Evolutionary conservation across 2,329 filamentous ascomycete species (phyloP).

Genomic region (Ceratocystis papillata): DNA sequence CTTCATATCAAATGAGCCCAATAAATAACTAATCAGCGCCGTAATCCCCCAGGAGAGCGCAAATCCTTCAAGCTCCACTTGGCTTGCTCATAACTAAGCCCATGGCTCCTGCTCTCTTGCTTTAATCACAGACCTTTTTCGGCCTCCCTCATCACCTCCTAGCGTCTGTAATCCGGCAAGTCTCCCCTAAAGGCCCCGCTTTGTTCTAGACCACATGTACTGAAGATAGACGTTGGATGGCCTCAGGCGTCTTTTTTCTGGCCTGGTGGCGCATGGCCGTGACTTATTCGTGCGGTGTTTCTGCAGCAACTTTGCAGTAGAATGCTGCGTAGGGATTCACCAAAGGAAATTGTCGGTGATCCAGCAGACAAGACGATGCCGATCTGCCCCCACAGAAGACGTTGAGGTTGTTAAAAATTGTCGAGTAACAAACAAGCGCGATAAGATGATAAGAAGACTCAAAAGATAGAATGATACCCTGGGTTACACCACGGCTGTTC

Average conservation of each 20-base stretch:
- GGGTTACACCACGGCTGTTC: too few relatives aligned
- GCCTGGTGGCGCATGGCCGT: not conserved
- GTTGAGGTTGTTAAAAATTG: not conserved
- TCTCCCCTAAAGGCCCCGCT: conserved; percentile 1
- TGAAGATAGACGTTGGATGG: not conserved
- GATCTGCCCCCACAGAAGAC: not conserved
- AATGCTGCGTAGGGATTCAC: not conserved
- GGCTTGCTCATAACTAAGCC: not conserved
- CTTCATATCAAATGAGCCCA: not conserved
- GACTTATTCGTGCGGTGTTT: too few relatives aligned
- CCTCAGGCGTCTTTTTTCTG: conserved; percentile 5
- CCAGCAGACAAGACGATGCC: not conserved
- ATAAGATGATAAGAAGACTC: not conserved
- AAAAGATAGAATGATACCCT: too few relatives aligned
- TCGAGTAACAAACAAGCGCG: not conserved
- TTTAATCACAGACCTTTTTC: not conserved
- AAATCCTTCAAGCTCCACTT: conserved; percentile 9
- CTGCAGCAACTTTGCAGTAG: not conserved
- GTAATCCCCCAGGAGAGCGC: conserved; percentile 2
- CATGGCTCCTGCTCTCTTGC: conserved; percentile 1
- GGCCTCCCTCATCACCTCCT: not conserved
- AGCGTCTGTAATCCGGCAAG: not conserved
- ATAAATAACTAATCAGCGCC: not conserved
- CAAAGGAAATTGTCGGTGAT: not conserved
- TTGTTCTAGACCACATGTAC: conserved; percentile 18